Conservation (phyloP, 2,329 filamentous ascomycete species). For the Penicillium hesseltinei region DNA sequence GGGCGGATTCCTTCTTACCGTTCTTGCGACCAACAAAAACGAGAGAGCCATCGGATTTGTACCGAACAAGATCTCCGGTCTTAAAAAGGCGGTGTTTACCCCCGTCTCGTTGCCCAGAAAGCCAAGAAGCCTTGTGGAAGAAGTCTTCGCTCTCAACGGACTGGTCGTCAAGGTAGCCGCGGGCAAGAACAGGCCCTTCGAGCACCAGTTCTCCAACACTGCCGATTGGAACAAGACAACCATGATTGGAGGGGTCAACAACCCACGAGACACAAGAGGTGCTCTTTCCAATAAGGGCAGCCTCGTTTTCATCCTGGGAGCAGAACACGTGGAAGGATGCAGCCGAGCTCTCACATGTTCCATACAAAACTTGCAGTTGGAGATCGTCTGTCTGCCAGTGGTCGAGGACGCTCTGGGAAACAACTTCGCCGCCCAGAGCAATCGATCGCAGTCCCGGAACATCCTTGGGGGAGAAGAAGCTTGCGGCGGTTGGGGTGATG, state of each 20-base stretch:
- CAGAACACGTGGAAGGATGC: slow-evolving; percentile 20
- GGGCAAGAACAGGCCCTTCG: slow-evolving; percentile 51
- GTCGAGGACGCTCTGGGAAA: slow-evolving; percentile 1
- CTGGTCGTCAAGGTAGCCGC: slow-evolving; percentile 56
- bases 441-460: slow-evolving; percentile 26
- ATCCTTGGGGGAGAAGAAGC: slow-evolving; percentile 27
- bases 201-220: slow-evolving; percentile 25
- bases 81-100: slow-evolving; percentile 28
- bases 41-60: slow-evolving; percentile 37
- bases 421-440: slow-evolving; percentile 24
- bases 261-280: slow-evolving; percentile 34
- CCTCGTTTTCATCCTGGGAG: not conserved
- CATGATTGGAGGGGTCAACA: slow-evolving; percentile 29
- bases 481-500: slow-evolving; percentile 34
- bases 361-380: slow-evolving; percentile 25
- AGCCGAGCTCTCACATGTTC: slow-evolving; percentile 27
- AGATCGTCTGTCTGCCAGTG: slow-evolving; percentile 19
- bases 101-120: slow-evolving; percentile 22
- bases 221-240: slow-evolving; percentile 37
- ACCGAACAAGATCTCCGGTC: slow-evolving; percentile 41
- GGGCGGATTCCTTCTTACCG: not conserved
- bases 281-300: slow-evolving; percentile 24
- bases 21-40: slow-evolving; percentile 36
- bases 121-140: slow-evolving; percentile 43
- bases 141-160: slow-evolving; percentile 52